phyloP scores from a whole-genome alignment of 2,329 filamentous ascomycete genomes.

The Aspergillus felis region DNA sequence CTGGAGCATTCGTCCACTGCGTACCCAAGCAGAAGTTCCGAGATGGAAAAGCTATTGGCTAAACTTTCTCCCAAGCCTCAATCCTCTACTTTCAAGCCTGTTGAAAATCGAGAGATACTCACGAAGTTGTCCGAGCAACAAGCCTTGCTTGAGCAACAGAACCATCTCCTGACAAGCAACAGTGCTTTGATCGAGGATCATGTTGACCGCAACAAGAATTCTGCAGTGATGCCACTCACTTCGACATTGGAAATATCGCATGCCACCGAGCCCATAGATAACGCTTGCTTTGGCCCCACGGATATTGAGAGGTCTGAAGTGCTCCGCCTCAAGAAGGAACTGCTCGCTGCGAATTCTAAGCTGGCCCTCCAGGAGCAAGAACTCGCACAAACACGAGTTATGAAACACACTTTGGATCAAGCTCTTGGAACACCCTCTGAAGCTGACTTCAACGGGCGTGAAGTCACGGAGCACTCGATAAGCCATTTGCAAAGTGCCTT shows the following conservation, averaged over 20 bases:
- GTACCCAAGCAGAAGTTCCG: constrained; percentile 29
- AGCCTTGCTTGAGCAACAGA: constrained; percentile 56
- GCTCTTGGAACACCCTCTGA: constrained; percentile 53
- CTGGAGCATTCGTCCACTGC: constrained; percentile 35
- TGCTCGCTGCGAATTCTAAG: constrained; percentile 54
- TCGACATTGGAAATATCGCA: constrained; percentile 12
- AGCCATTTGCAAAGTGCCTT: constrained; percentile 50
- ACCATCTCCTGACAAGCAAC: constrained; percentile 43
- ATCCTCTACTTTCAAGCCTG: constrained; percentile 9
- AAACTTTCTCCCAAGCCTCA: constrained; percentile 38
- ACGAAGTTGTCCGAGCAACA: constrained; percentile 72
- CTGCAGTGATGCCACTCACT: constrained; percentile 15
- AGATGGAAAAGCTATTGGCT: constrained; percentile 61
- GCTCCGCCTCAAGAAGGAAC: constrained; percentile 53
- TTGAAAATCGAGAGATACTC: constrained; percentile 45
- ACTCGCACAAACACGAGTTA: constrained; percentile 56
- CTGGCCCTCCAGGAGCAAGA: constrained; percentile 60
- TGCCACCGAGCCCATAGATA: constrained; percentile 7
- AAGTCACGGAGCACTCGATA: constrained; percentile 50
- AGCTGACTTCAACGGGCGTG: constrained; percentile 46
- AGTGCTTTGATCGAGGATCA: constrained; percentile 10
- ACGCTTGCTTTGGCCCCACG: constrained; percentile 8
- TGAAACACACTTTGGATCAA: constrained; percentile 60
- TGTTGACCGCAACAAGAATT: constrained; percentile 19
- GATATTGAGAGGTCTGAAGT: constrained; percentile 47